These are phyloP conservation scores for Murraya paniculata DNA, from an alignment of 345 rosid species.

Conservation along the genomic window DNA sequence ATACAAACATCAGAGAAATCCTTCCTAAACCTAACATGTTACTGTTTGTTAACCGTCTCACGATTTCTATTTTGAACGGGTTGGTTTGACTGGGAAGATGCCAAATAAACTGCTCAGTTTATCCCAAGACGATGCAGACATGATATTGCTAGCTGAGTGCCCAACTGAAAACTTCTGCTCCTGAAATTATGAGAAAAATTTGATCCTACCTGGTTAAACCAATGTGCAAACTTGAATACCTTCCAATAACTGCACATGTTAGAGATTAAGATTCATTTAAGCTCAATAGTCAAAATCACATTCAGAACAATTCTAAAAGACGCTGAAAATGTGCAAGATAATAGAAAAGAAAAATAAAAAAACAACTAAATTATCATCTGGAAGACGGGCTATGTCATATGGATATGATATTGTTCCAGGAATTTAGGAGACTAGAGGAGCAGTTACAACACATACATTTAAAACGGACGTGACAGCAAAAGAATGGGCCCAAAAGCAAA, in stretches of 20 bases:
- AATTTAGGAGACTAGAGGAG: neutral
- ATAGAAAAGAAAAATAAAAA: neutral
- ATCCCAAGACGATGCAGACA: neutral
- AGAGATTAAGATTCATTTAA: neutral
- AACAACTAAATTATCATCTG: neutral
- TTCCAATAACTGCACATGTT: neutral
- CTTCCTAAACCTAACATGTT: neutral
- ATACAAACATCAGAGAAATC: constrained; percentile 10
- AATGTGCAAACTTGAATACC: neutral
- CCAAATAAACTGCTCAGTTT: neutral
- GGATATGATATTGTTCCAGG: neutral
- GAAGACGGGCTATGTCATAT: neutral
- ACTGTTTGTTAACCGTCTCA: neutral
- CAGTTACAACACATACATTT: neutral
- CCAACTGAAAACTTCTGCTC: neutral
- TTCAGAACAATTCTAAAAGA: neutral
- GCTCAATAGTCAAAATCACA: neutral
- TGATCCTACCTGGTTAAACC: neutral
- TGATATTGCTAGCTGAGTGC: neutral
- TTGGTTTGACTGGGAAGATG: neutral
- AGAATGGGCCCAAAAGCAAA: neutral
- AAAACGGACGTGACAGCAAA: neutral
- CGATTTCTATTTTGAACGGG: neutral
- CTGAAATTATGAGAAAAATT: neutral
- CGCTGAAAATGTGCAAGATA: neutral